phyloP scores from a whole-genome alignment of 1,284 basidiomycete species.

The Irpex sp. region DNA sequence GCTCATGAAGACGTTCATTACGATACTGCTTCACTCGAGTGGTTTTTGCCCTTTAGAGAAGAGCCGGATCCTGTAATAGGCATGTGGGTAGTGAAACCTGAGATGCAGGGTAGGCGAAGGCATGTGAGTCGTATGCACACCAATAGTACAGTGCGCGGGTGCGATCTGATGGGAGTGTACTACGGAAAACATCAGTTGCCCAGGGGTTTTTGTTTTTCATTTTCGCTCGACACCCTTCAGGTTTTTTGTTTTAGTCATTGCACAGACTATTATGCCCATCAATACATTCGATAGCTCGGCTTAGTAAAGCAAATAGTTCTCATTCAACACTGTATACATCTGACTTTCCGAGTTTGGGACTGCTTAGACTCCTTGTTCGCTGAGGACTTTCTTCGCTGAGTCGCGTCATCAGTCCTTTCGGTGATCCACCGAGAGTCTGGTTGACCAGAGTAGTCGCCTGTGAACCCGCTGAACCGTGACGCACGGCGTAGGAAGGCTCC shows the following conservation, averaged over 20 bases:
- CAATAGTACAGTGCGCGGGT: slow-evolving; percentile 5
- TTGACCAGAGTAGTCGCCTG: too few species aligned
- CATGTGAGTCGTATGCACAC: neutral
- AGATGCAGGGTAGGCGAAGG: slow-evolving; percentile 4
- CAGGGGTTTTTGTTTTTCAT: neutral
- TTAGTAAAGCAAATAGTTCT: too few species aligned
- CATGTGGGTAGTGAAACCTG: slow-evolving; percentile 30
- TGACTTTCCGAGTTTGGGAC: too few species aligned
- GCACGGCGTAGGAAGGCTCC: too few species aligned
- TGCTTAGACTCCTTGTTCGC: too few species aligned
- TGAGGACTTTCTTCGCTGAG: too few species aligned
- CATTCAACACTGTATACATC: too few species aligned
- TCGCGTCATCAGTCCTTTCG: too few species aligned
- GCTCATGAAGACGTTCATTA: slow-evolving; percentile 5
- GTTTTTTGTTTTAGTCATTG: slow-evolving; percentile 11
- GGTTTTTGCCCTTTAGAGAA: slow-evolving; percentile 21
- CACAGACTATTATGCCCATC: slow-evolving; percentile 11
- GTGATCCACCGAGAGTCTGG: too few species aligned
- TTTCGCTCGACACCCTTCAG: slow-evolving; percentile 5
- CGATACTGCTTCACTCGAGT: slow-evolving; percentile 26
- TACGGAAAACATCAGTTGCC: slow-evolving; percentile 6
- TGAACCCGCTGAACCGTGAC: too few species aligned
- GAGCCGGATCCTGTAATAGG: slow-evolving; percentile 23
- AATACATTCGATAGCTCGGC: neutral
- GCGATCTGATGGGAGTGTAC: slow-evolving; percentile 6